A percentile compares a stretch with the other conserved stretches of the same genome.
These are phyloP conservation scores for Leccinellum luteum DNA, from an alignment of 768 basidiomycete genomes.

Conservation along the genomic window DNA sequence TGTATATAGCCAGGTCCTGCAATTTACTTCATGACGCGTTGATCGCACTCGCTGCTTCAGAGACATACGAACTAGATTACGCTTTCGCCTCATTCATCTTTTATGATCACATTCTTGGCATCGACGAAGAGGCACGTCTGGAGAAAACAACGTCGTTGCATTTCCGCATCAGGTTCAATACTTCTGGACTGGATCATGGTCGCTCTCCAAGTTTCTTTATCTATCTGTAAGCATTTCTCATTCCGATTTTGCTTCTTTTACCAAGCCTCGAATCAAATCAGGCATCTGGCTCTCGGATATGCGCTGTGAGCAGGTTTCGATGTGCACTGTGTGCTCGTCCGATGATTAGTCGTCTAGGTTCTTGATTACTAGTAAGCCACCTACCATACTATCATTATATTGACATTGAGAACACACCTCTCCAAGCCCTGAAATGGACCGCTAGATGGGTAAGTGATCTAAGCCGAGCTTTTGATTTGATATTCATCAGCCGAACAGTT, in stretches of 20 bases:
- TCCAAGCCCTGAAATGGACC: not conserved
- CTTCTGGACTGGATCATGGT: conserved; percentile 5
- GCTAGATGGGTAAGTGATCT: not conserved
- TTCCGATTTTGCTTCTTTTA: no score
- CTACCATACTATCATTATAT: not conserved
- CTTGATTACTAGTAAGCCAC: not conserved
- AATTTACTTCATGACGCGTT: not conserved
- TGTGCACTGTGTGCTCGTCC: not conserved
- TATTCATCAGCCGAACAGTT: not conserved
- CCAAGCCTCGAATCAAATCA: conserved; percentile 1
- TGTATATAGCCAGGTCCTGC: not conserved
- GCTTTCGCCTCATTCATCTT: conserved; percentile 1
- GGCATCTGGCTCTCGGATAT: conserved; percentile 4
- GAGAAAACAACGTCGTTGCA: not conserved
- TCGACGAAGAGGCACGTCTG: conserved; percentile 4
- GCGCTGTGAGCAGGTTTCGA: not conserved
- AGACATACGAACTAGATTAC: not conserved
- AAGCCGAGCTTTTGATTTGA: not conserved
- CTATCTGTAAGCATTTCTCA: not conserved
- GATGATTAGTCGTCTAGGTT: not conserved
- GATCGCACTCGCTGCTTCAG: not conserved
- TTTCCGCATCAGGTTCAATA: not conserved
- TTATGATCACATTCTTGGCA: conserved; percentile 5
- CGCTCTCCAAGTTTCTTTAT: conserved; percentile 8
- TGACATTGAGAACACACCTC: not conserved